Evolutionary conservation across 192 early-diverging fungal genomes (phyloP), one percentile per base, ranked within the genome.

Genomic region (Backusella macrospora): DNA sequence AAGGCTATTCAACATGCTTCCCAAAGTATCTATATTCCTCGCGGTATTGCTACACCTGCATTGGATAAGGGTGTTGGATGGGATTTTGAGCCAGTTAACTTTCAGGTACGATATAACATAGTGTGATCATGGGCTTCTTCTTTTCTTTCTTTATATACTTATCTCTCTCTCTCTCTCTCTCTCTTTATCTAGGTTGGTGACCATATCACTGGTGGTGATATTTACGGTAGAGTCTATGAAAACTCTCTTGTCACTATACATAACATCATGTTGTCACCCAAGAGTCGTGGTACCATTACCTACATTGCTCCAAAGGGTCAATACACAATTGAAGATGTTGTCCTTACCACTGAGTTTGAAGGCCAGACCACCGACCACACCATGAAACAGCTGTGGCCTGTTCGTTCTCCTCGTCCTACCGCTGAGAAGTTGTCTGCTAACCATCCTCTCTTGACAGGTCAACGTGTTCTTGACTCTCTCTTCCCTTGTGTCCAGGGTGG

Each of bases 401-500:
- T 99, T 38, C 93, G 98, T 78, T 88, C 95, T 44, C 96, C 98
- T 49, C 93, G 98, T 66, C 98, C 98, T 13, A 90, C 92, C 37
- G 86, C 94, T 10, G 96, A 98, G 73, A 99, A 98, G 87, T 83
- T 99, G 29, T 88, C 96, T 38, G 98, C 94, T 6, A 95, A 99
- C 80, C 88, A 95, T 83, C 98, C 98, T 45, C 85, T 99, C 62
- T 86, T 99, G 72, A 99, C 96, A 67, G 98, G 98, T 49, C 98
- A 99, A 86, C 94, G 98, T 80, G 97, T 99, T 37, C 89, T 99
- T 76, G 98, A 99, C 72, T 94, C 97, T 37, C 90, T 99, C 44
- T 99, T 99, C 89, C 98, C 98, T 6, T 99, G 98, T 83, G 96
- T 99, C 2, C 96, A 98, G 82, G 98, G 98, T 76, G 98, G 98